Conservation (phyloP, 768 basidiomycete genomes). For the Glaciozyma antarctica region DNA sequence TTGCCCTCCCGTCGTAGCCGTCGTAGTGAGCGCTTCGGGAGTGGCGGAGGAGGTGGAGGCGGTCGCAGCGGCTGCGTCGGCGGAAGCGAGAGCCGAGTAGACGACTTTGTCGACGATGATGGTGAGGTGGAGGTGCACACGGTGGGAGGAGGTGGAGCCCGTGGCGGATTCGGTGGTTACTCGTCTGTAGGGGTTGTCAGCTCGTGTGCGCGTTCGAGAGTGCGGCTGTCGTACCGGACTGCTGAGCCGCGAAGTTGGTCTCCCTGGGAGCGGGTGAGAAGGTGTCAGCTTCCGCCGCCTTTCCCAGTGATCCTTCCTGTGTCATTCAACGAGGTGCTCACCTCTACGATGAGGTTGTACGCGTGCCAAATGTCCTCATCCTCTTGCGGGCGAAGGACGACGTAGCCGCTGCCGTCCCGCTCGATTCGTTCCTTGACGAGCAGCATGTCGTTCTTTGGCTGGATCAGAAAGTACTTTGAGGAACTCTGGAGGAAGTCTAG, state of each 20-base stretch:
- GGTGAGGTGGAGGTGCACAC: constrained; percentile 75
- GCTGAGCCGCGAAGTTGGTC: constrained; percentile 24
- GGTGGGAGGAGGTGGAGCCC: constrained; percentile 84
- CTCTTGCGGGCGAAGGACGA: constrained; percentile 89
- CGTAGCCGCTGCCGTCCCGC: constrained; percentile 75
- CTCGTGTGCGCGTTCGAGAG: not conserved
- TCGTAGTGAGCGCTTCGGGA: constrained; percentile 28
- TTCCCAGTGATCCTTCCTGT: not conserved
- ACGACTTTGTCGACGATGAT: constrained; percentile 66
- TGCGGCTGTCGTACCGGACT: constrained; percentile 10
- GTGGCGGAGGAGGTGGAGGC: constrained; percentile 41
- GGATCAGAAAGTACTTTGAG: too few species aligned
- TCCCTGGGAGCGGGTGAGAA: not conserved
- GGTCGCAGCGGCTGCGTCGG: constrained; percentile 38
- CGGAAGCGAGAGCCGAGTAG: constrained; percentile 63
- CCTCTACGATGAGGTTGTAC: constrained; percentile 85
- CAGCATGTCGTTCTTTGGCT: constrained; percentile 53
- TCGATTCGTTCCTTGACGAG: constrained; percentile 71
- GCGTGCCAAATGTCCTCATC: constrained; percentile 99
- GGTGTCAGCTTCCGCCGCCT: not conserved
- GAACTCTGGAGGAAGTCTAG: too few species aligned
- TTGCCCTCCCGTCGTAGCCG: constrained; percentile 39
- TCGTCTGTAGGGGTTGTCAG: constrained; percentile 40
- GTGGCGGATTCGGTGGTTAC: constrained; percentile 83
- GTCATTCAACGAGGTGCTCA: constrained; percentile 33